A percentile compares a stretch with the other conserved stretches of the same genome.
Evolutionary conservation across 192 early-diverging fungal species (phyloP).

Genomic region (Mortierella alpina): DNA sequence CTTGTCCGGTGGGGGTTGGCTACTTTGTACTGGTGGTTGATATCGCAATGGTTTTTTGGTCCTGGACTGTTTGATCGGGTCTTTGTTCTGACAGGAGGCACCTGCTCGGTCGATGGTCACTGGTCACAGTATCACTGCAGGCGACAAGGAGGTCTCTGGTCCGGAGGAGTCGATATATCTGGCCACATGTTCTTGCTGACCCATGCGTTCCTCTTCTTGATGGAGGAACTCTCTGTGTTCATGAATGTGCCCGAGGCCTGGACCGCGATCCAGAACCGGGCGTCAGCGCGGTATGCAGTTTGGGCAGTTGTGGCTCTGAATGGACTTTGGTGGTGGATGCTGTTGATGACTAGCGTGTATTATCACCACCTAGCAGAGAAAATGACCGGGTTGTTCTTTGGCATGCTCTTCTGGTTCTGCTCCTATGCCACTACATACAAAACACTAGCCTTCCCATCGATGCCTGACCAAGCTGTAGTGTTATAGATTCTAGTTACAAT

Average conservation of each 20-base stretch:
- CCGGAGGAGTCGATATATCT: slow-evolving; percentile 85
- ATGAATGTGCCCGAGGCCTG: slow-evolving; percentile 39
- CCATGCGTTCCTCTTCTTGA: slow-evolving; percentile 78
- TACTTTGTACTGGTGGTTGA: slow-evolving; percentile 85
- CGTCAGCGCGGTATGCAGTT: slow-evolving; percentile 36
- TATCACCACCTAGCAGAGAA: slow-evolving; percentile 82
- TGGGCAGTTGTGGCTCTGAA: slow-evolving; percentile 57
- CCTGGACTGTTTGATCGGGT: slow-evolving; percentile 85
- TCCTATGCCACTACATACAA: slow-evolving; percentile 54
- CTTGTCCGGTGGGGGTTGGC: slow-evolving; percentile 67
- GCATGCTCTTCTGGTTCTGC: slow-evolving; percentile 75
- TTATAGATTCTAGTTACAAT: slow-evolving; percentile 4
- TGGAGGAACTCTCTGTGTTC: slow-evolving; percentile 69
- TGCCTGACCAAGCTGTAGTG: slow-evolving; percentile 39
- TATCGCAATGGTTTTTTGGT: slow-evolving; percentile 90
- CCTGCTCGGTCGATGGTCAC: slow-evolving; percentile 56
- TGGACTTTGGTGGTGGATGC: slow-evolving; percentile 80
- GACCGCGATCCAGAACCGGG: slow-evolving; percentile 12
- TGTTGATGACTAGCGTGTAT: slow-evolving; percentile 80
- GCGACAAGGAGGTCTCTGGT: slow-evolving; percentile 74
- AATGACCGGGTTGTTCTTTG: slow-evolving; percentile 73
- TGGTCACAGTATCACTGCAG: slow-evolving; percentile 44
- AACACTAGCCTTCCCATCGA: slow-evolving; percentile 24
- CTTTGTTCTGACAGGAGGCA: slow-evolving; percentile 76
- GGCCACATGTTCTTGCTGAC: slow-evolving; percentile 90